Percentiles rank a stretch among this genome's conserved stretches.
Evolutionary conservation across 2,329 filamentous ascomycete genomes (phyloP).

Genomic region (Calonectria montana): DNA sequence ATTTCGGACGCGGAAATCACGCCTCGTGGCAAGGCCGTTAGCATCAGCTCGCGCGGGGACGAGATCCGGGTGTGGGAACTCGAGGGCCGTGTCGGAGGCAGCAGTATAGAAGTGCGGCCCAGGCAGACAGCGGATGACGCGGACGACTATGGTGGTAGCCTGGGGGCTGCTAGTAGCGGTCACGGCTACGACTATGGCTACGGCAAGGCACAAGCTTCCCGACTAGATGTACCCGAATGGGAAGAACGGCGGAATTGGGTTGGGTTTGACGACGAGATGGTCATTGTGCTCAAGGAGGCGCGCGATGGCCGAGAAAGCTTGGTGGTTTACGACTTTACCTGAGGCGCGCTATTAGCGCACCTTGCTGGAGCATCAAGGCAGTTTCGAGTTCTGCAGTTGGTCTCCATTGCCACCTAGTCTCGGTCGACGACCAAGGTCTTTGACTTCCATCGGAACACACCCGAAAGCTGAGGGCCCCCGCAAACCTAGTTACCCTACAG

Average conservation of each 20-base stretch:
- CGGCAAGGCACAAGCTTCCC: conserved; percentile 6
- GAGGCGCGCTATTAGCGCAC: conserved; percentile 25
- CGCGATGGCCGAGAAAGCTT: conserved; percentile 76
- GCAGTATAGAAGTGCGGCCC: conserved; percentile 66
- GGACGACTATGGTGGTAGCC: conserved; percentile 24
- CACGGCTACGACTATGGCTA: neutral
- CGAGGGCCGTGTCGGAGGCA: conserved; percentile 72
- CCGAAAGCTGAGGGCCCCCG: neutral
- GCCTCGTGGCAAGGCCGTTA: conserved; percentile 86
- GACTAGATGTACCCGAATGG: conserved; percentile 43
- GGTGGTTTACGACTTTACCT: conserved; percentile 90
- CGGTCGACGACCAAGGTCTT: neutral
- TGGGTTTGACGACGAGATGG: conserved; percentile 91
- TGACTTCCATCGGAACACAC: neutral
- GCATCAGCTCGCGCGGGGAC: conserved; percentile 83
- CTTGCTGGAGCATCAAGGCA: neutral
- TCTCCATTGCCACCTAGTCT: neutral
- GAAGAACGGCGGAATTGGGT: conserved; percentile 73
- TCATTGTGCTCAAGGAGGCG: conserved; percentile 85
- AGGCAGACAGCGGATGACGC: conserved; percentile 42
- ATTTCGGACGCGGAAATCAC: conserved; percentile 89
- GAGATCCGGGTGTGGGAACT: conserved; percentile 91
- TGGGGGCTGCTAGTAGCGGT: conserved; percentile 5
- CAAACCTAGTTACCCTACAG: neutral
- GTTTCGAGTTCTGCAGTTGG: neutral